Percentiles rank a stretch among this genome's conserved stretches.
Conservation (phyloP, 1,284 basidiomycete genomes). For the Ceratobasidium theobromae region DNA sequence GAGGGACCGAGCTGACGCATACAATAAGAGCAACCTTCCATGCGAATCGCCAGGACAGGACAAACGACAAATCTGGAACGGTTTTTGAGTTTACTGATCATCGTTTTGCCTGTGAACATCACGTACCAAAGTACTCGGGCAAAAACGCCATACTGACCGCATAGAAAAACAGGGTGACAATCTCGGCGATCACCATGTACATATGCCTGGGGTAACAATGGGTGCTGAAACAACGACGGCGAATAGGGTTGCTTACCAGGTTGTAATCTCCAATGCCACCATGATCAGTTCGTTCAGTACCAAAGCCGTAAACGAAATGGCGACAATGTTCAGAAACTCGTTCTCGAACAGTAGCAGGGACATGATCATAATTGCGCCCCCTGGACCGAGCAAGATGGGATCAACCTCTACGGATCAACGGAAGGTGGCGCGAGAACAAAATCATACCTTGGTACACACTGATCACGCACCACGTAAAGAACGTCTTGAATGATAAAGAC, state of each 20-base stretch:
- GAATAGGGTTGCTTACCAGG: constrained; percentile 62
- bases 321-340: constrained; percentile 97
- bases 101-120: neutral
- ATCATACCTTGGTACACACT: constrained; percentile 90
- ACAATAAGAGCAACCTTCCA: constrained; percentile 97
- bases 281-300: constrained; percentile 98
- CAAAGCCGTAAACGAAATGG: constrained; percentile 96
- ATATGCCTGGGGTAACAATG: constrained; percentile 64
- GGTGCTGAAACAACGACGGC: neutral
- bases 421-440: neutral
- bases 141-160: constrained; percentile 90
- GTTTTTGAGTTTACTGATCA: neutral
- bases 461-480: constrained; percentile 98
- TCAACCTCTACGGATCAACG: constrained; percentile 16
- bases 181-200: constrained; percentile 93
- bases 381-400: constrained; percentile 45
- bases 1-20: constrained; percentile 86
- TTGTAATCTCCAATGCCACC: constrained; percentile 97
- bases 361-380: constrained; percentile 98
- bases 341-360: constrained; percentile 95
- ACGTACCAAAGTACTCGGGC: constrained; percentile 94
- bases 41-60: constrained; percentile 82
- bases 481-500: constrained; percentile 91
- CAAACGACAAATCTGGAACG: constrained; percentile 77
- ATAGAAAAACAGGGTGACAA: constrained; percentile 88